Base-by-base conservation (phyloP, 495 filamentous ascomycete genomes). In the Immersiella caudata region DNA sequence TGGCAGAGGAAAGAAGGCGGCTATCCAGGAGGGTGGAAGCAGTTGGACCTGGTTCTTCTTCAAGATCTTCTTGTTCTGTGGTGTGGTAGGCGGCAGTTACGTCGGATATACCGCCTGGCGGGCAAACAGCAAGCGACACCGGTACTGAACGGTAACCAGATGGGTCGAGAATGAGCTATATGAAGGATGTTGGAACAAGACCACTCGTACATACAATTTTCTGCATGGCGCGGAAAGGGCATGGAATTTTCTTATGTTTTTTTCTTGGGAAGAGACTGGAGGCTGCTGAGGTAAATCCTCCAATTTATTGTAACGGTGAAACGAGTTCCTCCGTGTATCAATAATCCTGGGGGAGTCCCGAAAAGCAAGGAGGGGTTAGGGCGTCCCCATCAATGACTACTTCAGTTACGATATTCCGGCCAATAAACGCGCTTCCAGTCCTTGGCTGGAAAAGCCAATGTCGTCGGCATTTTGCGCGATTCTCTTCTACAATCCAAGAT, bases 41-140 rank as follows among this genome's bases (percentile, higher is more conserved):
- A 88, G 93, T 81, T 98, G 94, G 94, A 82, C 81, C 36, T 96
- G 96, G 94, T 97, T 96, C 83, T 85, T 97, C 60, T 82, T 95
- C 74, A 97, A 97, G 87, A 80, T 89, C 56, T 69, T 97, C 25
- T 65, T 97, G 62, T 91, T 97, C 78, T 78, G 89, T 66, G 75
- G 85, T n/a, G 89, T 85, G 29, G 66, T 89, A 64, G 88, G 80
- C 6, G 93, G 90, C 64, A 90, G 70, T 2, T 99, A 97, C 79
- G 88, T 91, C 25, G 94, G 93, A 11, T 98, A 82, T 71, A 96
- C 92, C 9, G 84, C 89, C 56, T 99, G 91, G 75, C 86, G 94
- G 68, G 55, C 81, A 50, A 79, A 84, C 86, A 87, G 87, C 77
- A 85, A 87, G 78, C 86, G 88, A 60, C 92, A 93, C 68, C 85